Percentiles rank a stretch among this genome's conserved stretches.
Evolutionary conservation across 2,329 filamentous ascomycete species (phyloP).

Genomic region (Pseudogymnoascus sp.): DNA sequence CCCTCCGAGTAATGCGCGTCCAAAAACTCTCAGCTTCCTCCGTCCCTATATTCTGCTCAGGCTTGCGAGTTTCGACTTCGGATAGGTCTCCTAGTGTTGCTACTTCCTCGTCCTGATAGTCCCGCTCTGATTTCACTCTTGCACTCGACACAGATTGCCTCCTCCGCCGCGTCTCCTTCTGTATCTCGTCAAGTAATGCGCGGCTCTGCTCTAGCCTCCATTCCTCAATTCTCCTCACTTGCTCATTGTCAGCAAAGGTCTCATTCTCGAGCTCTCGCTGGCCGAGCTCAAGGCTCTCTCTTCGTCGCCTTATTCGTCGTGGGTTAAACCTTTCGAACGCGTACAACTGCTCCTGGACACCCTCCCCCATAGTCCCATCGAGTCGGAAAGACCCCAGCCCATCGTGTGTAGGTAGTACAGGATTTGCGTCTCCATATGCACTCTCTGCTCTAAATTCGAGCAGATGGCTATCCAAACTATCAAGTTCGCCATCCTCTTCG

Average conservation of each 20-base stretch:
- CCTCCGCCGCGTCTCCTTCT: constrained; percentile 69
- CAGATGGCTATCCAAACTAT: constrained; percentile 86
- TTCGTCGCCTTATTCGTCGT: constrained; percentile 47
- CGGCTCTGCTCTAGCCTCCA: constrained; percentile 90
- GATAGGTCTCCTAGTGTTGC: constrained; percentile 25
- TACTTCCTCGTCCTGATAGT: constrained; percentile 26
- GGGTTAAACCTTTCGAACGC: constrained; percentile 83
- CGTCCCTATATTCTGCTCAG: neutral
- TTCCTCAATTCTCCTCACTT: constrained; percentile 74
- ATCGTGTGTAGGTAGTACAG: constrained; percentile 84
- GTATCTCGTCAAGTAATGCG: constrained; percentile 77
- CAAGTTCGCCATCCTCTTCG: constrained; percentile 68
- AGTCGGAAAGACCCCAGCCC: constrained; percentile 78
- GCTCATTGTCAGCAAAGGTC: constrained; percentile 57
- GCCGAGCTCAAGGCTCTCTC: constrained; percentile 45
- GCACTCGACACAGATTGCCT: constrained; percentile 51
- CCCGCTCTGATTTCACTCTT: constrained; percentile 26
- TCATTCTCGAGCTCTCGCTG: constrained; percentile 45
- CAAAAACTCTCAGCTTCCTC: constrained; percentile 59
- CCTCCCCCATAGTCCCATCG: constrained; percentile 43
- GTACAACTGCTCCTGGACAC: constrained; percentile 77
- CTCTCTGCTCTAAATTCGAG: constrained; percentile 69
- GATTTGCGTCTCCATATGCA: constrained; percentile 30
- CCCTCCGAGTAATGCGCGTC: constrained; percentile 71
- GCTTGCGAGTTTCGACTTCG: neutral